Conservation (phyloP, 2,329 filamentous ascomycete genomes). For the Ophiostoma fasciatum region DNA sequence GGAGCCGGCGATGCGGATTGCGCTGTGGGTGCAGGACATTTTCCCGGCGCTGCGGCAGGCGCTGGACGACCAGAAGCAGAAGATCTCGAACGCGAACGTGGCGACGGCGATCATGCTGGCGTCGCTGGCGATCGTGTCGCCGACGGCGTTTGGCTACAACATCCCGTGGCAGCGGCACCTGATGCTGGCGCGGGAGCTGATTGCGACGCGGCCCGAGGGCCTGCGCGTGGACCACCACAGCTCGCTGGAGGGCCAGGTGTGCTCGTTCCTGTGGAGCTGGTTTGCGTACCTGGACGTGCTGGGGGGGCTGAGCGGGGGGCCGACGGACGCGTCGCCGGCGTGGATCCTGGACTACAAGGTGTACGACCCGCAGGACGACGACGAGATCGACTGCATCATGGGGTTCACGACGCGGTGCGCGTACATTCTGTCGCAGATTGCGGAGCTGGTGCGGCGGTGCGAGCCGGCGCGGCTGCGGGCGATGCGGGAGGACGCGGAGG, state of each 20-base stretch:
- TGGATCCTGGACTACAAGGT: constrained; percentile 35
- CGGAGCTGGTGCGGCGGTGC: constrained; percentile 53
- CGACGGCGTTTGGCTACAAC: constrained; percentile 64
- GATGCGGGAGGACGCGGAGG: constrained; percentile 1
- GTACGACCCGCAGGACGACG: constrained; percentile 38
- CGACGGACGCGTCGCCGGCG: constrained; percentile 33
- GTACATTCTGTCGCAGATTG: constrained; percentile 55
- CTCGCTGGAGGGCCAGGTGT: constrained; percentile 39
- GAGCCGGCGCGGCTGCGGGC: constrained; percentile 25
- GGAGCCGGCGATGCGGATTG: constrained; percentile 64
- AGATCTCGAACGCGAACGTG: constrained; percentile 57
- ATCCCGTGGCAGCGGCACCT: constrained; percentile 74
- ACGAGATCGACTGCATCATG: constrained; percentile 68
- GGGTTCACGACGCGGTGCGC: constrained; percentile 63
- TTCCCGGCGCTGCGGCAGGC: constrained; percentile 57
- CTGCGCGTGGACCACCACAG: constrained; percentile 31
- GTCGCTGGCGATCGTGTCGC: constrained; percentile 70
- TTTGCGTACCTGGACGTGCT: constrained; percentile 73
- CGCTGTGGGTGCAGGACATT: constrained; percentile 66
- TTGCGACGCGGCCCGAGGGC: constrained; percentile 41
- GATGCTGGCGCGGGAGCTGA: constrained; percentile 59
- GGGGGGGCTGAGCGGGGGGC: constrained; percentile 50
- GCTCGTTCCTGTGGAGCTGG: constrained; percentile 68
- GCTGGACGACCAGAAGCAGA: constrained; percentile 43
- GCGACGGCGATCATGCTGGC: constrained; percentile 76